Evolutionary conservation across 1,284 basidiomycete genomes (phyloP).

Genomic region (Moesziomyces aphidis): DNA sequence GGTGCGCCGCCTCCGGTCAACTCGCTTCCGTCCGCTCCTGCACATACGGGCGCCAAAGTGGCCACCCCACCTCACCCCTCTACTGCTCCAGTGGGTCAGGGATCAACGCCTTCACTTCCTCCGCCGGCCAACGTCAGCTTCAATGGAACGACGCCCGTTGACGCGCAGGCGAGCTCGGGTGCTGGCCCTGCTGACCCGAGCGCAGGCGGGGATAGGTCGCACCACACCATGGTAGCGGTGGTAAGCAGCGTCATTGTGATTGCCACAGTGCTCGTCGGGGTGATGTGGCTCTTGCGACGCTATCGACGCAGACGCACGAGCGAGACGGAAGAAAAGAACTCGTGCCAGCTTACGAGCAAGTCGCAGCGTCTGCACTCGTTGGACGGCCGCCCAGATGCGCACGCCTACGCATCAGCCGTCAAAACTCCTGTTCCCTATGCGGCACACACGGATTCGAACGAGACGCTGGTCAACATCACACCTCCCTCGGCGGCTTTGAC

Average conservation of each 20-base stretch:
- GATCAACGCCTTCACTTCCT: neutral
- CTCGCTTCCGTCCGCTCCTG: conserved; percentile 1
- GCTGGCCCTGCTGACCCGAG: too few species aligned
- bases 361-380: conserved; percentile 16
- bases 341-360: neutral
- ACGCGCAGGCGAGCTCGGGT: neutral
- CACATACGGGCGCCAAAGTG: neutral
- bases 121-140: conserved; percentile 1
- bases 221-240: conserved; percentile 4
- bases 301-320: conserved; percentile 3
- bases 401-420: too few species aligned
- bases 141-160: conserved; percentile 1
- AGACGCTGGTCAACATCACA: neutral
- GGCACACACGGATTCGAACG: neutral
- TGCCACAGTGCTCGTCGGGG: conserved; percentile 1
- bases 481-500: too few species aligned
- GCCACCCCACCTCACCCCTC: too few species aligned
- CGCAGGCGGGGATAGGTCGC: too few species aligned
- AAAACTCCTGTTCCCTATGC: too few species aligned
- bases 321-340: neutral
- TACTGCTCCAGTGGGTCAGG: too few species aligned
- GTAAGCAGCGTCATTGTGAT: neutral
- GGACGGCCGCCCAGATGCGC: neutral
- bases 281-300: conserved; percentile 8
- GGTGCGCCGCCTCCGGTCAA: neutral